Base-by-base conservation (phyloP, 2,329 filamentous ascomycete genomes). In the Leptodontidium sp. region DNA sequence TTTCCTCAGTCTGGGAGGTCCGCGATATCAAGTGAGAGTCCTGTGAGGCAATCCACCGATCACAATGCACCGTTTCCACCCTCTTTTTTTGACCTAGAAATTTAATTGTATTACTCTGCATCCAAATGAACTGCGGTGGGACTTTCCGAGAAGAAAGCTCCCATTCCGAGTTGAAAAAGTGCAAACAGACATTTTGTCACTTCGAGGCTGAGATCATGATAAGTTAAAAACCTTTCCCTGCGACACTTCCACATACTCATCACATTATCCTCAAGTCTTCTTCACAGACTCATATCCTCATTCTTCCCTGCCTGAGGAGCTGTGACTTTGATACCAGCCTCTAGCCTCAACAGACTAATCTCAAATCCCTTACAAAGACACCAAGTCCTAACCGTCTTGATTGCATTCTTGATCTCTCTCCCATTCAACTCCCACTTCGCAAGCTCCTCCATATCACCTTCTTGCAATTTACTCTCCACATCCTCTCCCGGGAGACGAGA, bases 401-500 rank as follows among this genome's bases (percentile, higher is more conserved):
- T 74, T 9, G 74, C 73, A 72, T 79, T 79, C 73, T 79, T 79
- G 40, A 79, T 79, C 72, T 79, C 75, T 32, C 78, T 71, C 6
- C 78, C 78, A 70, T 79, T 79, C 52, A 79, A 64, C 35, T 75
- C 74, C 81, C 82, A 84, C 83, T 76, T 84, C 81, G 72, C 84
- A 78, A 9, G 80, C 81, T 66, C 65, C 15, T 69, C 53, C 64
- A 72, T 64, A n/a, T 71, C 70, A 1, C 26, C 43, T 6, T 66
- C 24, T 80, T 83, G 75, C 84, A 84, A 71, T 84, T 85, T 78
- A 83, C 80, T 26, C 82, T 76, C 4, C 81, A 83, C 58, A 84
- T 85, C 66, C 83, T 78, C 67, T 78, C 75, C 81, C 79, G 78
- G 76, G 2, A 83, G 72, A 1, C 81, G 77, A 4, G 78, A 74